Percentiles rank a stretch among this genome's conserved stretches.
phyloP scores from a whole-genome alignment of 2,329 filamentous ascomycete species.

The Pseudogymnoascus sp. region DNA sequence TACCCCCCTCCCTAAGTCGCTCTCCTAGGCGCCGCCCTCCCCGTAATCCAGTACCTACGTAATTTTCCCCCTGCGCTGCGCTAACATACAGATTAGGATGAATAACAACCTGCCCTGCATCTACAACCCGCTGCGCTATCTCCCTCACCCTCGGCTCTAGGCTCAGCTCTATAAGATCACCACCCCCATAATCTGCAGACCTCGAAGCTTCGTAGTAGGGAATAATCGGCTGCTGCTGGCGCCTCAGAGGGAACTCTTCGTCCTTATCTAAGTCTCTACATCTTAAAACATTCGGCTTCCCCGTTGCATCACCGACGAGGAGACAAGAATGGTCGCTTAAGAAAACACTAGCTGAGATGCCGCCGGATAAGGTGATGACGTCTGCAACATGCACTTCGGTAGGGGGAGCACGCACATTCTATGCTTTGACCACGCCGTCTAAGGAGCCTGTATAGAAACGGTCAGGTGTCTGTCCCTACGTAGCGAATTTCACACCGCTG shows the following conservation, averaged over 20 bases:
- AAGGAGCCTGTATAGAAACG: constrained; percentile 58
- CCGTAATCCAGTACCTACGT: constrained; percentile 39
- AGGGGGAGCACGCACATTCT: constrained; percentile 46
- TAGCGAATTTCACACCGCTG: constrained; percentile 55
- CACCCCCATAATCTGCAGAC: neutral
- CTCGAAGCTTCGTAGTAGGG: constrained; percentile 33
- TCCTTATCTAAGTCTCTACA: constrained; percentile 36
- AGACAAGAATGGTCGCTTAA: constrained; percentile 49
- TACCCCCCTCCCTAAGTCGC: too few species aligned
- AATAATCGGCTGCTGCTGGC: constrained; percentile 41
- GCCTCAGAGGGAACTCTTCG: constrained; percentile 25
- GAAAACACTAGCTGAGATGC: constrained; percentile 52
- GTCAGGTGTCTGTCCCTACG: constrained; percentile 51
- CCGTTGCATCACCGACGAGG: constrained; percentile 54
- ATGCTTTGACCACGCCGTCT: constrained; percentile 55
- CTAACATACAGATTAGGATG: constrained; percentile 44
- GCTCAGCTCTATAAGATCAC: neutral
- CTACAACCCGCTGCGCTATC: constrained; percentile 33
- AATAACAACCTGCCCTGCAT: constrained; percentile 35
- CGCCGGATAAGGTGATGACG: constrained; percentile 47
- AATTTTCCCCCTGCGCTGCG: constrained; percentile 48
- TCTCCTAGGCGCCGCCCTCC: too few species aligned
- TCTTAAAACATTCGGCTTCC: constrained; percentile 50
- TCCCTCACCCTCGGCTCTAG: constrained; percentile 20
- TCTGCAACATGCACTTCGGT: constrained; percentile 42